Evolutionary conservation across 352 stramenopile genomes (phyloP).

Genomic region (Phytophthora sp.): DNA sequence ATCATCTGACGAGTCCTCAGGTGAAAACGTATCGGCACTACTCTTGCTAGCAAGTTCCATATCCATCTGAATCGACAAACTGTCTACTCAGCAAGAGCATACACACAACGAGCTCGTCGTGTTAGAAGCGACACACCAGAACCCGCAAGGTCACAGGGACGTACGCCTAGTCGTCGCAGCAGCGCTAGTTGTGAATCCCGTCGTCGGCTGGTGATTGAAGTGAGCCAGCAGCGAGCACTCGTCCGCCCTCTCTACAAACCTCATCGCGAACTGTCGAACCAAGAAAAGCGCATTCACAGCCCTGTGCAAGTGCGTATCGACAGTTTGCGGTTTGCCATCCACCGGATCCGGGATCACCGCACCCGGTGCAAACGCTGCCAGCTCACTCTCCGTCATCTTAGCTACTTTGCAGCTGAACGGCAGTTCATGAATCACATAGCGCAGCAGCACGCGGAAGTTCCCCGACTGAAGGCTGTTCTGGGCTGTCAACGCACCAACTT

Average conservation of each 20-base stretch:
- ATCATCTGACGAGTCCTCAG: conserved; percentile 49
- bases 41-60: conserved; percentile 4
- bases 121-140: background rate
- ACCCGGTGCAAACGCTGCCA: conserved; percentile 41
- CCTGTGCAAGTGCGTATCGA: conserved; percentile 54
- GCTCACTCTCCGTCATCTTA: conserved; percentile 57
- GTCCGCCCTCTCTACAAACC: conserved; percentile 75
- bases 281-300: conserved; percentile 78
- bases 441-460: conserved; percentile 82
- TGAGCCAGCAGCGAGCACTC: conserved; percentile 65
- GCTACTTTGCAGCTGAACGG: conserved; percentile 63
- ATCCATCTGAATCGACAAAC: conserved; percentile 42
- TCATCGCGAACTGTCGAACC: conserved; percentile 74
- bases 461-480: conserved; percentile 72
- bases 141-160: no score
- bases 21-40: conserved; percentile 2
- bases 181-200: background rate
- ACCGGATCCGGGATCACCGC: conserved; percentile 3
- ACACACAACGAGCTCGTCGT: background rate
- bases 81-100: conserved; percentile 11
- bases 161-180: conserved; percentile 16
- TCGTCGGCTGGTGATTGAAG: conserved; percentile 51
- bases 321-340: conserved; percentile 43
- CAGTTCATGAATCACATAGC: conserved; percentile 58
- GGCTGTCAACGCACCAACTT: conserved; percentile 30